Percentiles rank a stretch among this genome's conserved stretches.
Conservation (phyloP, 495 filamentous ascomycete species). For the Penicillium robsamsonii region DNA sequence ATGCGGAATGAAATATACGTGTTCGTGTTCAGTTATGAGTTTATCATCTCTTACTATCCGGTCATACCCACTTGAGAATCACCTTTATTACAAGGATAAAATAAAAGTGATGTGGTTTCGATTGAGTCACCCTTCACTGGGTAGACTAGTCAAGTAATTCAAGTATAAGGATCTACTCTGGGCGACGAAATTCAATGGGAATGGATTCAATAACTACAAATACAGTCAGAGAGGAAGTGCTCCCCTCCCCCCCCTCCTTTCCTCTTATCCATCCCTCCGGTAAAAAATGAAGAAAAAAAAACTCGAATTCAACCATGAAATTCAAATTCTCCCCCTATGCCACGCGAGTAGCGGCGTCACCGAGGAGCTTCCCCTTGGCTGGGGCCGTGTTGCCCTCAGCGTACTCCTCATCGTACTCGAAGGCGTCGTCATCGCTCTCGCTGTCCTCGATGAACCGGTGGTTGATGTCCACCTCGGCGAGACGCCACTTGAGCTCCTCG, state of each 20-base stretch:
- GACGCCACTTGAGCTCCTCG: slow-evolving; percentile 72
- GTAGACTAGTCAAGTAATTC: too few species aligned
- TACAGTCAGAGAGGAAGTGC: too few species aligned
- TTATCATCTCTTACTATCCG: background rate
- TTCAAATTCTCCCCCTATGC: too few species aligned
- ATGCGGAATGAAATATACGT: background rate
- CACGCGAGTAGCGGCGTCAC: slow-evolving; percentile 23
- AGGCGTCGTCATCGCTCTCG: slow-evolving; percentile 50
- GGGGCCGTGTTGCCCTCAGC: slow-evolving; percentile 8
- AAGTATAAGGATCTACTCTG: too few species aligned
- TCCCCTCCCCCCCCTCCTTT: too few species aligned
- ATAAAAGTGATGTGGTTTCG: slow-evolving; percentile 12
- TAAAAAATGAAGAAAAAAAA: too few species aligned
- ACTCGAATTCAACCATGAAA: too few species aligned
- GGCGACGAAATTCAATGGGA: too few species aligned
- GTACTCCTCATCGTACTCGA: slow-evolving; percentile 45
- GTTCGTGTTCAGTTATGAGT: background rate
- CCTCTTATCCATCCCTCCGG: too few species aligned
- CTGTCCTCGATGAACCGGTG: slow-evolving; percentile 57
- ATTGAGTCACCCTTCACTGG: slow-evolving; percentile 4
- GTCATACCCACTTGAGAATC: background rate
- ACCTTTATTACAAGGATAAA: background rate
- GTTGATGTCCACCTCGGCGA: slow-evolving; percentile 53
- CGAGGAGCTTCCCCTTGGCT: slow-evolving; percentile 34
- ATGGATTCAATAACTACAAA: too few species aligned